Base-by-base conservation (phyloP, 352 stramenopile genomes). In the Phytopythium cucurbitacearum region DNA sequence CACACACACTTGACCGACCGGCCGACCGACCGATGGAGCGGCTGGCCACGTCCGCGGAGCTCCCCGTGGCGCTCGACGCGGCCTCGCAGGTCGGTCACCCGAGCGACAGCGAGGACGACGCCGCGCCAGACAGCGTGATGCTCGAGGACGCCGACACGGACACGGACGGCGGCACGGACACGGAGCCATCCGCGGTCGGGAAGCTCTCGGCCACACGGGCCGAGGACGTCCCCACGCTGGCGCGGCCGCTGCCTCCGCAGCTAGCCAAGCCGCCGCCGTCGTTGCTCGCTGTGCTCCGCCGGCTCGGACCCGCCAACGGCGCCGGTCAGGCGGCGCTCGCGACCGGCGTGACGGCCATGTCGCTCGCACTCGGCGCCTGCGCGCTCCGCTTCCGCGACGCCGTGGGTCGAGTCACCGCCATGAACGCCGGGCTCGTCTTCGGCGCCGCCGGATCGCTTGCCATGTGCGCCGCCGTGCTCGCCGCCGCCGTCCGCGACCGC, bases 381-480 rank as follows among this genome's bases (percentile, higher is more conserved):
- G 69, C 70, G 8, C 38, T 90, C 9, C 41, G 59, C 15, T 80
- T 85, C 50, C 59, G 80, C 15, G 43, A 72, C 7, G 64, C 76
- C 44, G 73, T 87, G 32, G 60, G 60, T 5, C 50, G 71, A 13
- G 51, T 54, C 4, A 85, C 78, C 4, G 43, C 65, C 32, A 80
- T 89, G n/a, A 83, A 88, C 35, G 69, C 74, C 28, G 78, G 78
- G 0, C 66, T 91, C 1, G 53, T 91, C 6, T 67, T 89, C 32
- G 81, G 81, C 1, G 88, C 78, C 1, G 58, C 65, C 3, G 81
- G 76, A 0, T 76, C 78, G 32, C 50, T 91, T 7, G 64, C 66
- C 8, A 91, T 91, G 78, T 80, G 72, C 45, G 64, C 60, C 3
- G 55, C 77, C 54, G 64, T 89, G 53, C 74, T 88, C 16, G 51